phyloP scores from a whole-genome alignment of 192 early-diverging fungal species.

The Coemansia sp. region DNA sequence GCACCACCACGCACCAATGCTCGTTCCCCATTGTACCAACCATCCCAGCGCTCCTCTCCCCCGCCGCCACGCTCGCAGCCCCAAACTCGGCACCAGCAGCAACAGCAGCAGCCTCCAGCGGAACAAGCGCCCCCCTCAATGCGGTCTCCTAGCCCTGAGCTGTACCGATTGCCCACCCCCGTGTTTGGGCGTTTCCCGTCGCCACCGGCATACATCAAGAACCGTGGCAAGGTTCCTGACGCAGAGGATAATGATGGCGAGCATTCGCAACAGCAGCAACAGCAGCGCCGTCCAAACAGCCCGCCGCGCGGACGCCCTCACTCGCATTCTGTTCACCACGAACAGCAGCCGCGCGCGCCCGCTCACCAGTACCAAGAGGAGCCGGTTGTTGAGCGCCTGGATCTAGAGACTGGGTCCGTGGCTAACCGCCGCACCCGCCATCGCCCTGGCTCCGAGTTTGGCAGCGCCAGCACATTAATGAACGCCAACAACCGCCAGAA shows the following conservation, averaged over 20 bases:
- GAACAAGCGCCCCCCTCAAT: conserved; percentile 6
- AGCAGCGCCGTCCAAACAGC: conserved; percentile 8
- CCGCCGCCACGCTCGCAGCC: conserved; percentile 6
- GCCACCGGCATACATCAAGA: conserved; percentile 48
- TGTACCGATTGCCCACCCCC: conserved; percentile 35
- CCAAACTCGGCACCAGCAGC: not conserved
- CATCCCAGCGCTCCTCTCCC: conserved; percentile 19
- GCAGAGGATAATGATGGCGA: not conserved
- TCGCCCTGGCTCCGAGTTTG: conserved; percentile 36
- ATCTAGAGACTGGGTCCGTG: conserved; percentile 39
- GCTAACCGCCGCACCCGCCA: conserved; percentile 36
- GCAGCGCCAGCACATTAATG: conserved; percentile 49
- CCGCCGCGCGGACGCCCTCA: conserved; percentile 27
- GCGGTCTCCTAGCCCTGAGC: conserved; percentile 29
- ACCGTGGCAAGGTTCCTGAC: conserved; percentile 27
- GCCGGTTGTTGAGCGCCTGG: conserved; percentile 39
- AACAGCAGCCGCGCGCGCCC: not conserved
- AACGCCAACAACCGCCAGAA: conserved; percentile 16
- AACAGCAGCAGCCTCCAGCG: conserved; percentile 1
- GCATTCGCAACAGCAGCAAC: not conserved
- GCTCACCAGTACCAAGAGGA: conserved; percentile 22
- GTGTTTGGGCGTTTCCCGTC: conserved; percentile 51
- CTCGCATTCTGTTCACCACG: conserved; percentile 33
- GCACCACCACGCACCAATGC: conserved; percentile 19
- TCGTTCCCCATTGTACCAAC: conserved; percentile 22